Evolutionary conservation across 2,329 filamentous ascomycete genomes (phyloP), one percentile per base, ranked within the genome.

Genomic region (Lachnellula occidentalis): DNA sequence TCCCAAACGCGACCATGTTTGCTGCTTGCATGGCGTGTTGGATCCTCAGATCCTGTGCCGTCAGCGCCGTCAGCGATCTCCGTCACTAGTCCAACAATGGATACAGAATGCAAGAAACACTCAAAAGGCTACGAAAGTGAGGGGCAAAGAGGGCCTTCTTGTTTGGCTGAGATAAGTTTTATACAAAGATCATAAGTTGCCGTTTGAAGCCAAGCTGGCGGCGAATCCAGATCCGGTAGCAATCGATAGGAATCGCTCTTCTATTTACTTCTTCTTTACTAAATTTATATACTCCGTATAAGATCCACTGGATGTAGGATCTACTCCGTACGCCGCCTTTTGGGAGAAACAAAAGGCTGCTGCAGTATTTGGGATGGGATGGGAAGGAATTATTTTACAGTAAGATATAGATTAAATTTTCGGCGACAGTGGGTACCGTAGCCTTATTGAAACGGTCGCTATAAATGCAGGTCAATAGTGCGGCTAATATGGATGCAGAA

Each of bases 351-450:
- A 51, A 45, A 21, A 21, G 7, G 19, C 21, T 21, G 22, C 6
- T 21, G 22, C 41, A 52, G 51, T 50, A 51, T 51, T 51, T 52
- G 48, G 51, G 51, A 56, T 55, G 21, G 21, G 42, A 45, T 54
- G 39, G 42, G 36, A 54, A 48, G 39, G 27, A 9, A 39, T 48
- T 51, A 39, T 41, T 56, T 51, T 55, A 34, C 43, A 41, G 61
- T 63, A 22, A 60, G 56, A 59, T 57, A 52, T 63, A 63, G 34
- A 64, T 63, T 61, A 63, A 61, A 39, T 39, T 55, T 55, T 51
- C 52, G 22, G 46, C 42, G 55, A 46, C 37, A 48, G 49, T 54
- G 56, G 48, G 51, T 56, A 34, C 52, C 53, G 51, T 56, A 34
- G 54, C 53, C 42, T 54, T 53, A 55, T 57, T 61, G 61, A 61